Base-by-base conservation (phyloP, 1,284 basidiomycete species). In the Apiotrichum montevideense region DNA sequence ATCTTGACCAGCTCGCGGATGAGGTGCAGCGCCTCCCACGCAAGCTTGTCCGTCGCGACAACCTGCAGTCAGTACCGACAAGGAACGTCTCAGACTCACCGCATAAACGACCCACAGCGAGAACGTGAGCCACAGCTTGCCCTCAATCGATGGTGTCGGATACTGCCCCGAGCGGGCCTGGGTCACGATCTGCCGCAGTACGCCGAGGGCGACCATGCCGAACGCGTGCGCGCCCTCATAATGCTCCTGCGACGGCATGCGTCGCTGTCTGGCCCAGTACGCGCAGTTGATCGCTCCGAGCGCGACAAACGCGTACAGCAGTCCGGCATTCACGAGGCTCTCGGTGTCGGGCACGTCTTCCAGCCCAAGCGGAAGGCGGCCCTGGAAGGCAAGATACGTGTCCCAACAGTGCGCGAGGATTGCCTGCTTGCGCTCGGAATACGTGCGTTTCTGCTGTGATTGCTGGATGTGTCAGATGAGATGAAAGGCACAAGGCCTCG, bases 341-440 rank as follows among this genome's bases (percentile, higher is more conserved):
- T 33, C 46, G 1, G 55, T 11, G 35, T 48, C 46, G 14, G 13
- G 6, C 9, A 49, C 44, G 2, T 29, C 46, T 13, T 37, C 6
- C 11, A 48, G 35, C 7, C 21, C 46, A 8, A 48, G 15, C 46
- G 46, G 35, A 3, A 59, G 50, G 42, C 52, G 51, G 34, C 54
- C 57, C 35, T 59, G 54, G 51, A 49, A 55, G 37, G 44, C 46
- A 41, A 59, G 51, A 34, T 55, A 59, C 3, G 51, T 54, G 35
- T 55, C 51, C 57, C 57, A 59, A 15, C 57, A 59, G 37, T 50
- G 42, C 13, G 51, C 53, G 33, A 59, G 54, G 14, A 59, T 50
- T 4, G 42, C 39, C 15, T 59, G 54, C 2, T 52, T 46, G 37
- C 55, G 51, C 14, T 59, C 54, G 6, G 50, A 41, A n/a, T 52